Evolutionary conservation across 345 rosid species (phyloP), one percentile per base, ranked within the genome.

Genomic region (Boechera retrofracta): DNA sequence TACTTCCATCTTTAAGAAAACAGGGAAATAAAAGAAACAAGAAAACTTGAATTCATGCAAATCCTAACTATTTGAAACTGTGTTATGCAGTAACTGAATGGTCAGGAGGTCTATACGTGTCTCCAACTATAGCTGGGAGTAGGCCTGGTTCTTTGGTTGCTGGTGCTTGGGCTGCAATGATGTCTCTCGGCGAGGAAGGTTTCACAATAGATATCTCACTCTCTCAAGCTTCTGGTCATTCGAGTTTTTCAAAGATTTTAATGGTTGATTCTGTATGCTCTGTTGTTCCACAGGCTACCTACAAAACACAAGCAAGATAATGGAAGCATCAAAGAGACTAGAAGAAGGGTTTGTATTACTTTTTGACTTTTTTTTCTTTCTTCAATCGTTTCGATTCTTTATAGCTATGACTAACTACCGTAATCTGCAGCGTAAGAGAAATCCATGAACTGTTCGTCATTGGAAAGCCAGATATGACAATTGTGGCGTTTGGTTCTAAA

Each of bases 81-180:
- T 15, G 31, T 79, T 78, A 71, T 76, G 80, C 86, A 90, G 99
- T 94, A 72, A 88, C 96, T 10, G 99, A 90, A 83, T 95, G 99
- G 97, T 87, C 98, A 39, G 99, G 96, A 74, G 97, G 99, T 73
- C 86, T 95, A 26, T 95, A 91, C 76, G 81, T 95, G 41, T 92
- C 97, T 64, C 99, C 97, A 68, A 92, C 96, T 32, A 81, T 88
- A 51, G 98, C 99, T 64, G 97, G 99, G 81, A 95, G 99, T 82
- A 83, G 96, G 79, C 99, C 99, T 54, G 96, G 98, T 45, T 76
- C 88, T 77, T 71, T 91, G 77, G 89, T 95, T 83, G 98, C 96
- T 45, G 91, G 98, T 64, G 97, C 98, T 75, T 92, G 97, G 99
- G 94, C 96, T 8, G 96, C 98, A 79, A 85, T 92, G 92, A 87